Percentiles rank a stretch among this genome's conserved stretches.
phyloP scores from a whole-genome alignment of 2,329 filamentous ascomycete species.

The Sarocladiaceae sp. region DNA sequence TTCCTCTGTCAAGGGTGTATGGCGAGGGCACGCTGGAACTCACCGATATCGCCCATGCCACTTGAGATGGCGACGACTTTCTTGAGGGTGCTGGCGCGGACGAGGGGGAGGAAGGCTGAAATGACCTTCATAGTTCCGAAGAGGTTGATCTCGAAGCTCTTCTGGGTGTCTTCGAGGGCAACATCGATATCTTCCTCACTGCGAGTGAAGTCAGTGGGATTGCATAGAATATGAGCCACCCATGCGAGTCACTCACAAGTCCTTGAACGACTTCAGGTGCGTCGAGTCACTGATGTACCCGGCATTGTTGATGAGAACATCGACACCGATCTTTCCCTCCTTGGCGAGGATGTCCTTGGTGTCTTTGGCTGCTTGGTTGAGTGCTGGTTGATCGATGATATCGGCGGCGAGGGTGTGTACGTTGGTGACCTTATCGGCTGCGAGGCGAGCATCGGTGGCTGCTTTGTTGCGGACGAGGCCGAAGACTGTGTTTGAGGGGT shows the following conservation, averaged over 20 bases:
- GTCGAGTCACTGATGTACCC: slow-evolving; percentile 17
- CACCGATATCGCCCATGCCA: background rate
- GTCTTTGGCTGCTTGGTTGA: background rate
- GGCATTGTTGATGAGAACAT: slow-evolving; percentile 40
- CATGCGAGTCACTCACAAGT: background rate
- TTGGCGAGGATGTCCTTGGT: background rate
- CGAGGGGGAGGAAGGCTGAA: background rate
- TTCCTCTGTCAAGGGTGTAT: background rate
- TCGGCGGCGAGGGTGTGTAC: background rate
- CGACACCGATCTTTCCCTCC: slow-evolving; percentile 23
- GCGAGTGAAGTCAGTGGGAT: background rate
- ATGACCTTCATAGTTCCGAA: background rate
- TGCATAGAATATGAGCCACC: background rate
- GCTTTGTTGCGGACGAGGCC: background rate
- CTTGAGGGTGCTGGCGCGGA: background rate
- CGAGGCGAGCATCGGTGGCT: background rate
- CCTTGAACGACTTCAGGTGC: background rate
- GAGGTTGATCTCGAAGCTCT: background rate
- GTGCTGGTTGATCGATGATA: background rate
- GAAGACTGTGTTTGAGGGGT: background rate
- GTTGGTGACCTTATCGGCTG: background rate
- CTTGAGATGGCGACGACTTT: background rate
- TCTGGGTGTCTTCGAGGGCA: background rate
- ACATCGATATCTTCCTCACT: background rate
- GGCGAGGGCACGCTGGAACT: background rate